These are phyloP conservation scores for Saccharum spontaneum DNA, from an alignment of 176 grass and related monocot genomes.

Conservation along the genomic window DNA sequence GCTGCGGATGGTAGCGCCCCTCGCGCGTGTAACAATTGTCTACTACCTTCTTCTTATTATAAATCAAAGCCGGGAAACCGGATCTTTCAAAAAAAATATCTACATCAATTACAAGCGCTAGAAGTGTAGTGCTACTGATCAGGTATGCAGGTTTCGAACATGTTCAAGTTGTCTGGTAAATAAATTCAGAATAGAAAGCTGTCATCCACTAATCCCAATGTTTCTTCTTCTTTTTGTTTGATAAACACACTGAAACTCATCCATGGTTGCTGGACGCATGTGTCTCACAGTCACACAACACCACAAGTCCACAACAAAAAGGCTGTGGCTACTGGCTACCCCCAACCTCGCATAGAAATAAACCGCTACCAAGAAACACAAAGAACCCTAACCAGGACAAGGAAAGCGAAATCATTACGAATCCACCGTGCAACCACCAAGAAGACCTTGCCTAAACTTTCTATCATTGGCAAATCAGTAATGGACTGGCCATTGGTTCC, in stretches of 20 bases:
- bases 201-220: neutral
- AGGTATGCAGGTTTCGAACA: neutral
- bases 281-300: neutral
- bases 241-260: neutral
- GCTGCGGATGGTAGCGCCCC: too few relatives aligned
- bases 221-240: neutral
- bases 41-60: too few relatives aligned
- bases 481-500: neutral
- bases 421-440: neutral
- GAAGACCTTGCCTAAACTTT: slow-evolving; percentile 3
- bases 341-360: neutral
- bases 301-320: neutral
- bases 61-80: too few relatives aligned
- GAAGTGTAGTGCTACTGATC: neutral
- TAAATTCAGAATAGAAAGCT: neutral
- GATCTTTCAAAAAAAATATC: too few relatives aligned
- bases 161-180: neutral
- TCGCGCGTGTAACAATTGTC: too few relatives aligned
- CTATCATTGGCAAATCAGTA: neutral
- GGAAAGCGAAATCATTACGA: too few relatives aligned
- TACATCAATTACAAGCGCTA: neutral
- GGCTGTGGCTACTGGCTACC: neutral
- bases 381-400: too few relatives aligned
- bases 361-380: neutral
- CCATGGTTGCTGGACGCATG: neutral